Evolutionary conservation across 495 filamentous ascomycete genomes (phyloP).

Genomic region (Halenospora varia): DNA sequence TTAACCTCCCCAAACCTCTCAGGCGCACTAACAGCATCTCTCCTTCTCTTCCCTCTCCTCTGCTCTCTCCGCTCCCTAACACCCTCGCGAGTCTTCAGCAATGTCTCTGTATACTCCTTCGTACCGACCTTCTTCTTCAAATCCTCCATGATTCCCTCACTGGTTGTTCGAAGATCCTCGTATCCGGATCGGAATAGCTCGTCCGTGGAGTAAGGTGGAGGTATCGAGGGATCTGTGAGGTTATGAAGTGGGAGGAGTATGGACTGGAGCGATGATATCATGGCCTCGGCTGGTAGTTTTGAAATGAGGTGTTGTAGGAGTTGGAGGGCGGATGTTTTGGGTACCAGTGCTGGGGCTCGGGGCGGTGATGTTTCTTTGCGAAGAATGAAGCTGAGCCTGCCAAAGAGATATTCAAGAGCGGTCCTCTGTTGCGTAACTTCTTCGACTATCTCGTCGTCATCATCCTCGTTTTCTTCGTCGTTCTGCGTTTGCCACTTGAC

Average conservation of each 20-base stretch:
- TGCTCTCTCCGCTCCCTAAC: conserved; percentile 66
- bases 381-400: conserved; percentile 69
- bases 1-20: conserved; percentile 76
- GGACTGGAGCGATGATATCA: conserved; percentile 55
- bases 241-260: conserved; percentile 80
- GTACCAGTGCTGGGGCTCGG: conserved; percentile 52
- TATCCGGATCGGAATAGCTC: conserved; percentile 61
- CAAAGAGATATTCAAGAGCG: conserved; percentile 70
- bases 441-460: conserved; percentile 23
- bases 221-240: conserved; percentile 74
- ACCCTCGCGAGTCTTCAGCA: conserved; percentile 62
- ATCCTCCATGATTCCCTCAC: conserved; percentile 65
- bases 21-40: conserved; percentile 78
- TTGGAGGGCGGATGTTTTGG: conserved; percentile 73
- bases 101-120: conserved; percentile 62
- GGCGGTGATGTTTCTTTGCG: conserved; percentile 69
- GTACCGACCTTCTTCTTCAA: conserved; percentile 85
- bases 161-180: conserved; percentile 61
- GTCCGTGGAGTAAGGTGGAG: conserved; percentile 60
- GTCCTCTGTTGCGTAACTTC: conserved; percentile 35
- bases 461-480: conserved; percentile 36
- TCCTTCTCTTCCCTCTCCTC: conserved; percentile 74
- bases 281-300: conserved; percentile 50
- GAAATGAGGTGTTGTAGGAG: conserved; percentile 59
- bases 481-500: conserved; percentile 48